Percentiles rank a stretch among this genome's conserved stretches.
phyloP scores from a whole-genome alignment of 352 stramenopile species.

The Phytophthora sojae region DNA sequence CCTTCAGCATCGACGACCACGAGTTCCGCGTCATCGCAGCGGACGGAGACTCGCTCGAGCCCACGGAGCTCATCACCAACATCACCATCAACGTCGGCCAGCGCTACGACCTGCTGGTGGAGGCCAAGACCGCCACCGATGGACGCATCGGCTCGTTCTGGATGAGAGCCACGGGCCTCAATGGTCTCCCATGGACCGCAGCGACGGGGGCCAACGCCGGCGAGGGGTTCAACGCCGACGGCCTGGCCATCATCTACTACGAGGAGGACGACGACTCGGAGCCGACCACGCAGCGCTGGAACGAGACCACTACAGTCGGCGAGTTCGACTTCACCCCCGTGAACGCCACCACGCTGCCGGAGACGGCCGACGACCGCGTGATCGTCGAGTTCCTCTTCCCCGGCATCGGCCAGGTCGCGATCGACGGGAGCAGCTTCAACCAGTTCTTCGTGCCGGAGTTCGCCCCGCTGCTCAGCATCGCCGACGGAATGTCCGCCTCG shows the following conservation, averaged over 20 bases:
- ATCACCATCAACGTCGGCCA: slow-evolving; percentile 36
- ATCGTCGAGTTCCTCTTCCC: slow-evolving; percentile 34
- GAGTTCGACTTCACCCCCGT: slow-evolving; percentile 40
- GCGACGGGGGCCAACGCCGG: not conserved
- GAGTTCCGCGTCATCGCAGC: slow-evolving; percentile 34
- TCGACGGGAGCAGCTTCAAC: slow-evolving; percentile 29
- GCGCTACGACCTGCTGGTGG: slow-evolving; percentile 35
- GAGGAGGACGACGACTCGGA: not conserved
- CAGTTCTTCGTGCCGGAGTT: slow-evolving; percentile 28
- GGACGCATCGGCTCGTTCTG: slow-evolving; percentile 28
- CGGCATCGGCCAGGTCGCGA: slow-evolving; percentile 26
- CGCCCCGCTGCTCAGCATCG: slow-evolving; percentile 33
- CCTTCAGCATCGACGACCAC: slow-evolving; percentile 44
- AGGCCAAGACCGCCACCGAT: slow-evolving; percentile 24
- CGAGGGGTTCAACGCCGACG: slow-evolving; percentile 36
- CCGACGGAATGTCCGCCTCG: slow-evolving; percentile 19
- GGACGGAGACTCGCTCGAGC: slow-evolving; percentile 29
- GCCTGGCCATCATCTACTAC: slow-evolving; percentile 26
- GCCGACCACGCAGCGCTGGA: slow-evolving; percentile 18
- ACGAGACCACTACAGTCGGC: slow-evolving; percentile 17
- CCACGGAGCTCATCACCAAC: slow-evolving; percentile 22
- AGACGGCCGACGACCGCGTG: slow-evolving; percentile 25
- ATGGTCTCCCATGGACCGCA: slow-evolving; percentile 31
- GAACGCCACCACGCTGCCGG: slow-evolving; percentile 13
- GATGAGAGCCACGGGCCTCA: slow-evolving; percentile 31